These are phyloP conservation scores for Paulownia fortunei DNA, from an alignment of 257 asterid genomes.

Conservation along the genomic window DNA sequence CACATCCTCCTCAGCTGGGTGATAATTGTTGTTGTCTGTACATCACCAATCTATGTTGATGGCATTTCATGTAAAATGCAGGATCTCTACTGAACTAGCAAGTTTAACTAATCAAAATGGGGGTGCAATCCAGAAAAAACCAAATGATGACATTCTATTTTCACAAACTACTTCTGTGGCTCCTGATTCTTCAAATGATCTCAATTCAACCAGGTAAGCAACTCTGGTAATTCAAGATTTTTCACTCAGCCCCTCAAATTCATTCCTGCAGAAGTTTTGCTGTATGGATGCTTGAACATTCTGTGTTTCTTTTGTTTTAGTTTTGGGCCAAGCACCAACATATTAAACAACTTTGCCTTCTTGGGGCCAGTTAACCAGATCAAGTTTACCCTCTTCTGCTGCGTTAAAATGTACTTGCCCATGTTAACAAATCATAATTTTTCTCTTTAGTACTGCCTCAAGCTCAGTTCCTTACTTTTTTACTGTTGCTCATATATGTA, in stretches of 20 bases:
- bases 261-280: not conserved
- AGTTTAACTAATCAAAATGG: conserved; percentile 52
- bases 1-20: too few species aligned
- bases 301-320: not conserved
- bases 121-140: conserved; percentile 48
- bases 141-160: conserved; percentile 37
- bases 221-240: not conserved
- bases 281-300: not conserved
- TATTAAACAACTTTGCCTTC: too few species aligned
- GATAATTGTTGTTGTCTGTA: not conserved
- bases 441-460: too few species aligned
- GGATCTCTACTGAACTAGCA: conserved; percentile 72
- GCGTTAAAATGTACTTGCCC: too few species aligned
- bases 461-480: too few species aligned
- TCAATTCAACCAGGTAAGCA: conserved; percentile 49
- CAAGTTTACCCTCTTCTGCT: too few species aligned
- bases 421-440: too few species aligned
- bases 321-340: too few species aligned
- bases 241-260: not conserved
- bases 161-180: conserved; percentile 37
- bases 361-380: too few species aligned
- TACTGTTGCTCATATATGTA: too few species aligned
- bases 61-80: conserved; percentile 36
- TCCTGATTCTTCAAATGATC: conserved; percentile 49
- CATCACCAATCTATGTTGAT: not conserved